Conservation (phyloP, 306 rosid genomes). For the Casuarina cunninghamiana region DNA sequence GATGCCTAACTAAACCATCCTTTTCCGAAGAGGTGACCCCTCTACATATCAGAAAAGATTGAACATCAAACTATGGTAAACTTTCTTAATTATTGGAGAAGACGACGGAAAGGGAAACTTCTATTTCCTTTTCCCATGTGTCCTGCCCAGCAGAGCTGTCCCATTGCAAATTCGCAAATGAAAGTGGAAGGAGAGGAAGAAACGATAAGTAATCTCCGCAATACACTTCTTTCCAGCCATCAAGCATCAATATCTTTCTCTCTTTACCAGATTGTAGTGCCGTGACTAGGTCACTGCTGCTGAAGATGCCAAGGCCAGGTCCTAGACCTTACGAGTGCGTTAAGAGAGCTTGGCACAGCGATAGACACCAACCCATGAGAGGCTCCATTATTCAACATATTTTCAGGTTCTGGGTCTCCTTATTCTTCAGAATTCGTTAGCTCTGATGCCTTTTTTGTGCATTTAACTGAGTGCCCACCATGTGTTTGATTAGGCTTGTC, state of each 20-base stretch:
- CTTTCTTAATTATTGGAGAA: slow-evolving; percentile 50
- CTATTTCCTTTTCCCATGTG: slow-evolving; percentile 41
- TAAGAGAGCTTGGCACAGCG: slow-evolving; percentile 98
- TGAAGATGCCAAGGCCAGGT: slow-evolving; percentile 98
- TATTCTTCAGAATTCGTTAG: slow-evolving; percentile 4
- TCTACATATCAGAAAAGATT: slow-evolving; percentile 39
- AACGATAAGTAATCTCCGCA: slow-evolving; percentile 46
- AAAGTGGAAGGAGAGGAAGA: slow-evolving; percentile 35
- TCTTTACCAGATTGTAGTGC: slow-evolving; percentile 27
- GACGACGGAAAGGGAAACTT: slow-evolving; percentile 53
- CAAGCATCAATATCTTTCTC: slow-evolving; percentile 17
- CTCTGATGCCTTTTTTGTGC: slow-evolving; percentile 20
- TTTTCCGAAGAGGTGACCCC: slow-evolving; percentile 44
- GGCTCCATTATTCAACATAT: slow-evolving; percentile 91
- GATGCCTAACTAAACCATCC: slow-evolving; percentile 36
- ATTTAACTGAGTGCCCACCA: slow-evolving; percentile 61
- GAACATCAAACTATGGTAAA: slow-evolving; percentile 50
- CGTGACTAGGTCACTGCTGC: slow-evolving; percentile 12
- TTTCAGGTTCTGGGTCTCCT: slow-evolving; percentile 77
- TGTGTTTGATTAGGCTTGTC: slow-evolving; percentile 93
- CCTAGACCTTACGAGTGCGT: slow-evolving; percentile 99
- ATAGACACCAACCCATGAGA: slow-evolving; percentile 88
- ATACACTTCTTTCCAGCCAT: slow-evolving; percentile 32
- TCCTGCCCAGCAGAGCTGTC: slow-evolving; percentile 48
- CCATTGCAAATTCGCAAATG: slow-evolving; percentile 50